Base-by-base conservation (phyloP, 2,329 filamentous ascomycete species). In the Colletotrichum incanum region DNA sequence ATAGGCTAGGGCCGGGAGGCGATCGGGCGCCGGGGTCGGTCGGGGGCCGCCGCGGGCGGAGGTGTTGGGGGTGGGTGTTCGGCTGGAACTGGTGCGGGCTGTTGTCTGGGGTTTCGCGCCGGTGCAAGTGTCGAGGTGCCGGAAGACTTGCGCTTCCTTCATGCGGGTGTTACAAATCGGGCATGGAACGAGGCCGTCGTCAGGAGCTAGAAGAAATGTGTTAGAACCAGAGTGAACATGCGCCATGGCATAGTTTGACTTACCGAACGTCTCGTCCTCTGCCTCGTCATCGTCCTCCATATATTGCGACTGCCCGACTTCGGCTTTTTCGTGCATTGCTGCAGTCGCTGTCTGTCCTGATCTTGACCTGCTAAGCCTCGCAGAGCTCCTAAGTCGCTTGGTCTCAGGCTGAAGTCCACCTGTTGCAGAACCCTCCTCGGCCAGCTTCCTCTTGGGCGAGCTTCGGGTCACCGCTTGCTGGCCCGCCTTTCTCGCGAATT, bases 1-100 rank as follows among this genome's bases (percentile, higher is more conserved):
- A 81, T 98, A 98, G 78, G 94, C 96, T 23, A 98, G 86, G 12
- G 93, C 90, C 0, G 96, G 93, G 12, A 98, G 85, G 43, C 93
- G 89, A 61, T 94, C 91, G 31, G 71, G 74, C 59, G 78, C 78
- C 72, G 81, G 59, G 18, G 82, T 75, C 79, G 79, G 9, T 79
- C 82, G 7, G 80, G 77, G 69, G 81, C 39, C 49, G 28, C 60
- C 23, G 16, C 34, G 20, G n/a, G 54, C 58, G 6, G 70, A 45
- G 5, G 65, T 71, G 56, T 45, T 56, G 16, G 59, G 56, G 34
- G 72, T 63, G 11, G 60, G 39, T 1, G 63, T 67, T 5, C 64
- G 34, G 23, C 58, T 56, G 18, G 58, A 34, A 26, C 59, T 56
- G 28, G 26, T 14, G 31, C 56, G 60, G 2, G 39, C n/a, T 31